Base-by-base conservation (phyloP, 129 eudicot species). In the Pulicaria dysenterica region DNA sequence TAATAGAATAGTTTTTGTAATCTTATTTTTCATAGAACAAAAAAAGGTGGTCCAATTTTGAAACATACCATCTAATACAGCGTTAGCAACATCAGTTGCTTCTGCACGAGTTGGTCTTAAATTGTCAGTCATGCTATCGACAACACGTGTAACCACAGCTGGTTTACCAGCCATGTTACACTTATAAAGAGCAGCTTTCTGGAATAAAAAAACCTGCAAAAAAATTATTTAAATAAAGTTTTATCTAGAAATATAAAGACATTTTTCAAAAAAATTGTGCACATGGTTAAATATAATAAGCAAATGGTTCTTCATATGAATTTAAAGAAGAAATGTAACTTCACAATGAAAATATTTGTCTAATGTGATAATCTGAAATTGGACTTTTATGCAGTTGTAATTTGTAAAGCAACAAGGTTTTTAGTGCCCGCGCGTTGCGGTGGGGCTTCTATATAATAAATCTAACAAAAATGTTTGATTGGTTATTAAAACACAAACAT, bases 61-160 rank as follows among this genome's bases (percentile, higher is more conserved):
- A 31, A 68, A 71, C 74, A 62, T 36, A 87, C 92, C 92, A 79
- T 87, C 92, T 70, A 87, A 73, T 12, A 87, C 89, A 47, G 92
- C 92, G 73, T 87, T 87, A 37, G 92, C 92, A 73, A 87, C 93
- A 84, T 87, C 93, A 79, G 93, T 87, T 76, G 93, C 93, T 72
- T 87, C 93, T 44, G 93, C 93, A 72, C 93, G 93, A 73, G 93
- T 87, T 50, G 93, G 93, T 41, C 93, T 79, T 66, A 87, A 73
- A 68, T 87, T 87, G 62, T 84, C 84, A 57, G 93, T 87, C 93
- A 87, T 87, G 74, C 93, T 87, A 56, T 87, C 93, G 12, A 87
- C 93, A 70, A 87, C 93, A 73, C 89, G 93, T 77, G 93, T 87
- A 55, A 87, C 83, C 16, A 87, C 89, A 6, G 93, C 93, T 47